These are phyloP conservation scores for Pseudocercospora cruenta DNA, from an alignment of 2,329 filamentous ascomycete genomes.

Conservation along the genomic window DNA sequence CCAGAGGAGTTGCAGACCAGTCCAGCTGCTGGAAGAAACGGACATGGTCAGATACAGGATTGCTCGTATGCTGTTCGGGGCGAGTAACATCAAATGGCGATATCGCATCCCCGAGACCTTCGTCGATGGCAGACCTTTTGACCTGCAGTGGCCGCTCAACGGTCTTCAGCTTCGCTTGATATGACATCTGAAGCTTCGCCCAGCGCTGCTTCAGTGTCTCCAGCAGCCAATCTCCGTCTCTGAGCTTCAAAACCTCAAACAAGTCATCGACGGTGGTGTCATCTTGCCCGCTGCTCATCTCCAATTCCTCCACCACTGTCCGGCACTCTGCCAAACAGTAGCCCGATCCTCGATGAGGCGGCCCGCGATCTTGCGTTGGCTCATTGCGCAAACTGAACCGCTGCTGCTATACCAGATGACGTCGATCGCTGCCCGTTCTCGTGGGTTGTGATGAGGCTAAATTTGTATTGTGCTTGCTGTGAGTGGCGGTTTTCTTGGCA, in stretches of 20 bases:
- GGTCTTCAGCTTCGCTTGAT: not conserved
- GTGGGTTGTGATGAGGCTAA: no score
- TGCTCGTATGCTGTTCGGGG: not conserved
- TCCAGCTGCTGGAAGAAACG: constrained; percentile 21
- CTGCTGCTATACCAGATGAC: no score
- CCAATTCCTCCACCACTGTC: no score
- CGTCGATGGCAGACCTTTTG: not conserved
- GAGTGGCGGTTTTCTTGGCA: no score
- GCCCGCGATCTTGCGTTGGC: no score
- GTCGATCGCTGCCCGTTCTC: no score
- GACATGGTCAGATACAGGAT: constrained; percentile 22
- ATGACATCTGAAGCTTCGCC: not conserved
- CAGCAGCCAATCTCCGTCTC: not conserved
- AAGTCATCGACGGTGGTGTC: no score
- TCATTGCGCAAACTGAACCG: no score
- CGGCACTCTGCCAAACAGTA: no score
- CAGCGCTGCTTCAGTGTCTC: not conserved
- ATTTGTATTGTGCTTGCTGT: no score
- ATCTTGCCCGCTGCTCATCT: no score
- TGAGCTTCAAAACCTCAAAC: not conserved
- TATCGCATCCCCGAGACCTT: not conserved
- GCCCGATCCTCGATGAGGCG: no score
- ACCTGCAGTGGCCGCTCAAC: not conserved
- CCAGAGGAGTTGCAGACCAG: constrained; percentile 24
- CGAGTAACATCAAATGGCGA: not conserved